phyloP scores from a whole-genome alignment of 164 flowering plant genomes.

The Magnolia kwangsiensis region DNA sequence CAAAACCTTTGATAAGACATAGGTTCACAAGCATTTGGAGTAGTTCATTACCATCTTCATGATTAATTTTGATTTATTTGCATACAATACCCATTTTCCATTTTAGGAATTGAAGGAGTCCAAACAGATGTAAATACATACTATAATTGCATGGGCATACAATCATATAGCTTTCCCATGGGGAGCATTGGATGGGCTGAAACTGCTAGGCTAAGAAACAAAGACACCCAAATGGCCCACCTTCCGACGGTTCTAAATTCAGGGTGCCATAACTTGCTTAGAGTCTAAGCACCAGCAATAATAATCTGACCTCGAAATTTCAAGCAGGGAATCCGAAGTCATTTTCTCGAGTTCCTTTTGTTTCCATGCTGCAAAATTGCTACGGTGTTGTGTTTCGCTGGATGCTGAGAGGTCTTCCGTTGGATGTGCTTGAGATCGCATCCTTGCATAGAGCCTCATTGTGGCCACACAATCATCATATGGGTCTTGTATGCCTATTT shows the following conservation, averaged over 20 bases:
- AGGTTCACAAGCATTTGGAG: too few relatives aligned
- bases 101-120: too few relatives aligned
- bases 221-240: too few relatives aligned
- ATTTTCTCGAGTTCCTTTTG: slow-evolving; percentile 76
- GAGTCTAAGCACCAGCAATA: slow-evolving; percentile 91
- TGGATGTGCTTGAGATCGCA: slow-evolving; percentile 58
- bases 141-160: too few relatives aligned
- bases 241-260: neutral
- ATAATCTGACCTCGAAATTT: slow-evolving; percentile 78
- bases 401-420: slow-evolving; percentile 41
- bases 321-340: slow-evolving; percentile 65
- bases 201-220: too few relatives aligned
- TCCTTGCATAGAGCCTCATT: slow-evolving; percentile 83
- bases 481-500: slow-evolving; percentile 77
- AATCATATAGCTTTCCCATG: too few relatives aligned
- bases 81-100: too few relatives aligned
- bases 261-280: slow-evolving; percentile 2
- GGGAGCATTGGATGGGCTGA: too few relatives aligned
- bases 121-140: too few relatives aligned
- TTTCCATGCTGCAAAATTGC: slow-evolving; percentile 60
- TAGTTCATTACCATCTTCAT: too few relatives aligned
- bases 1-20: too few relatives aligned
- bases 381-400: slow-evolving; percentile 54
- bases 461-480: slow-evolving; percentile 84
- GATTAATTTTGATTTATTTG: too few relatives aligned